Percentiles rank a stretch among this genome's conserved stretches.
Conservation (phyloP, 495 filamentous ascomycete genomes). For the Xylaria telfairii region DNA sequence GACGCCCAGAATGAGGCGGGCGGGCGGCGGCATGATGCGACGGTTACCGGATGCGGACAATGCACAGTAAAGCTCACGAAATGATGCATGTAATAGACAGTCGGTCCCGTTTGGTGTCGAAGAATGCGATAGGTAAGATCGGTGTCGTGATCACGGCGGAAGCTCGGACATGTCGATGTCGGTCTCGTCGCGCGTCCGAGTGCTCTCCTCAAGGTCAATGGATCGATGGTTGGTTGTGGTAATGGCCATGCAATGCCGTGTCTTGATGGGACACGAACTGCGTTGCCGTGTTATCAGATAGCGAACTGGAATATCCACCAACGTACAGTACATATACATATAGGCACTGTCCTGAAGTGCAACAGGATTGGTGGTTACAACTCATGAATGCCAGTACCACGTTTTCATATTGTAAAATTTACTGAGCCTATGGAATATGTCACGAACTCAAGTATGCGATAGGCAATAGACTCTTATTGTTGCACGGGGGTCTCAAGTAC, state of each 20-base stretch:
- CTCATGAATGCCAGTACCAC: too few species aligned
- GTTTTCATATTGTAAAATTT: too few species aligned
- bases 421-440: too few species aligned
- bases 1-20: constrained; percentile 30
- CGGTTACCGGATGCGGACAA: constrained; percentile 12
- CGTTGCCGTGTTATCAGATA: too few species aligned
- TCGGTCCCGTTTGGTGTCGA: not conserved
- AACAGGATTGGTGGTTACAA: too few species aligned
- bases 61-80: not conserved
- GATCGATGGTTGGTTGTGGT: not conserved
- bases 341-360: too few species aligned
- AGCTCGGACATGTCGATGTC: constrained; percentile 19
- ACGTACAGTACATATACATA: too few species aligned
- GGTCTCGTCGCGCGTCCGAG: not conserved
- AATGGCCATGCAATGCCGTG: not conserved
- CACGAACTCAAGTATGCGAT: too few species aligned
- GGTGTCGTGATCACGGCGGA: constrained; percentile 4
- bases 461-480: too few species aligned
- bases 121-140: not conserved
- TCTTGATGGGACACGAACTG: not conserved
- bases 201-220: not conserved
- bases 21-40: constrained; percentile 29
- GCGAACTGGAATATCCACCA: too few species aligned
- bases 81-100: constrained; percentile 11
- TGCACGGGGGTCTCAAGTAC: too few species aligned